Evolutionary conservation across 371 early-diverging fungal genomes (phyloP).

Genomic region (Mucor saturninus): DNA sequence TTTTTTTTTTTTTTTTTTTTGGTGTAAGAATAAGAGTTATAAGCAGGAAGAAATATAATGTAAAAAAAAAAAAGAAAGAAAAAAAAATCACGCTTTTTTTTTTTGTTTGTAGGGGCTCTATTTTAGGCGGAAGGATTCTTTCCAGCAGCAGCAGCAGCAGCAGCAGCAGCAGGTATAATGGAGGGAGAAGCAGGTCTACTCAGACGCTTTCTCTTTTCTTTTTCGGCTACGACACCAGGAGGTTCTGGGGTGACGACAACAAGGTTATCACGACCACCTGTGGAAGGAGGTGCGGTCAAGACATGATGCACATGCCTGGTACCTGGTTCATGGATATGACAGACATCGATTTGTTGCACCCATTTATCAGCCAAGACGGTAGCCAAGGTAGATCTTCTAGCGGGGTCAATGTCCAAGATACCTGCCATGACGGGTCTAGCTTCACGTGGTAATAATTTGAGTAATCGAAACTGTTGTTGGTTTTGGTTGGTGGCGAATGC

Average conservation of each 20-base stretch:
- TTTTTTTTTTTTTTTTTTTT: not conserved
- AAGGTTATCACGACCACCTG: conserved; percentile 33
- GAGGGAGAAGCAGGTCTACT: conserved; percentile 31
- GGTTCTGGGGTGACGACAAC: conserved; percentile 51
- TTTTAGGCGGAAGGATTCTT: conserved; percentile 14
- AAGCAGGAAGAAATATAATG: not conserved
- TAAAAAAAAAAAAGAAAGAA: not conserved
- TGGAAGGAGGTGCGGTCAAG: conserved; percentile 22
- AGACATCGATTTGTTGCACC: conserved; percentile 65
- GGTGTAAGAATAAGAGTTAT: not conserved
- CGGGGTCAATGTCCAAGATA: conserved; percentile 61
- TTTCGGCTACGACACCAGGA: conserved; percentile 52
- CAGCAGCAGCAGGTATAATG: conserved; percentile 2
- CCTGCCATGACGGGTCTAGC: conserved; percentile 46
- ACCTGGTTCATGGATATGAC: conserved; percentile 51
- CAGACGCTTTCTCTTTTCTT: conserved; percentile 38
- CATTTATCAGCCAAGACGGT: conserved; percentile 56
- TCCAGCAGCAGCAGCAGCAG: not conserved
- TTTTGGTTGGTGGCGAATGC: conserved; percentile 51
- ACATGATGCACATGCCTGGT: conserved; percentile 58
- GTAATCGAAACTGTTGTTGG: conserved; percentile 47
- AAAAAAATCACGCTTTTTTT: not conserved
- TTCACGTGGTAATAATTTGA: conserved; percentile 61
- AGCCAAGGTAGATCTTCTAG: conserved; percentile 44
- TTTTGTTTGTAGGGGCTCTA: not conserved